Conservation (phyloP, 148 eudicot species). For the Selenicereus undatus region DNA sequence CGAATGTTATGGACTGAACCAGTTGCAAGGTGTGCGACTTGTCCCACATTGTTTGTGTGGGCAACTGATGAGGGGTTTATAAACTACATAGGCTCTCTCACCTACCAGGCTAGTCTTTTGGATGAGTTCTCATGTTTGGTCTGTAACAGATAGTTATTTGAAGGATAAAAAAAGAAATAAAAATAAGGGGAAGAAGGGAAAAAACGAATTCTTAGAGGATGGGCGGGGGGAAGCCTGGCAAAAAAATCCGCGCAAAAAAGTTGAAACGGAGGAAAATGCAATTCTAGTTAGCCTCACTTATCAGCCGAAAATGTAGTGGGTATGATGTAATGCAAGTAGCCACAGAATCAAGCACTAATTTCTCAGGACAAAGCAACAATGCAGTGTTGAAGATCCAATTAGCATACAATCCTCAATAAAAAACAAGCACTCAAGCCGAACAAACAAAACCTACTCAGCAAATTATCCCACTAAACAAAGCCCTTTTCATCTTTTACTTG, state of each 20-base stretch:
- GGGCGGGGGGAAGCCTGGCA: not conserved
- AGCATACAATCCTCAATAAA: not conserved
- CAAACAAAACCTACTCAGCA: not conserved
- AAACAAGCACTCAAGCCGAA: not conserved
- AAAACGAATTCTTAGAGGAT: not conserved
- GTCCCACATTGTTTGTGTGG: too few species aligned
- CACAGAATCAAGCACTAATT: not conserved
- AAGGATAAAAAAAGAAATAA: not conserved
- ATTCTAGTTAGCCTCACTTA: not conserved
- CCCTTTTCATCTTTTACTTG: not conserved
- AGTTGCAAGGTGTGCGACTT: too few species aligned
- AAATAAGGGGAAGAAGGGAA: not conserved
- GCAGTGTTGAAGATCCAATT: conserved; percentile 15
- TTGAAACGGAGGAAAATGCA: not conserved
- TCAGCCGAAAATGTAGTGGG: not conserved
- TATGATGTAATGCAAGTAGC: too few species aligned
- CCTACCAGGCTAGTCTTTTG: too few species aligned
- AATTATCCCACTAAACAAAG: not conserved
- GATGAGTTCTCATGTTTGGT: too few species aligned
- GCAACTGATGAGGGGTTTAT: too few species aligned
- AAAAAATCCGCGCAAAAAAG: not conserved
- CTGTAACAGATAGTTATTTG: too few species aligned
- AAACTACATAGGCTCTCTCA: too few species aligned
- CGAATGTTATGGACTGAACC: too few species aligned
- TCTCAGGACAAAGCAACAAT: not conserved